Conservation (phyloP, 352 stramenopile genomes). For the Globisporangium polare region DNA sequence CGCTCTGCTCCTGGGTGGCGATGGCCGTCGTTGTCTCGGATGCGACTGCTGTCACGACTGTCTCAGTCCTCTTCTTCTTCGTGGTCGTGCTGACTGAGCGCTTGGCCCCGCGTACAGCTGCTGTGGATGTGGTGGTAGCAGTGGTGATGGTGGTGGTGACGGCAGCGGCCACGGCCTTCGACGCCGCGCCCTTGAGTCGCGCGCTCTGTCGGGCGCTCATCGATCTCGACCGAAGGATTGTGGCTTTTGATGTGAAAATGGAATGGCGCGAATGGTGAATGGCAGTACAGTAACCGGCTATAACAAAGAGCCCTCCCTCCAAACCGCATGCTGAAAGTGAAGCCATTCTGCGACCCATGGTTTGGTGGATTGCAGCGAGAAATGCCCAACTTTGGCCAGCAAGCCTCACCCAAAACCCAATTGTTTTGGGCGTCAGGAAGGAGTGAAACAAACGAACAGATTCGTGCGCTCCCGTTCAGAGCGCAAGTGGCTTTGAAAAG, state of each 20-base stretch:
- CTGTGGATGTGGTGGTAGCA: background rate
- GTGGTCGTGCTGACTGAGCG: conserved; percentile 11
- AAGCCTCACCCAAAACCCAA: too few species aligned
- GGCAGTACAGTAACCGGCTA: too few species aligned
- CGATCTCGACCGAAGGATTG: background rate
- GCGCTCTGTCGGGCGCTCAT: conserved; percentile 29
- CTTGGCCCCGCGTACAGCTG: background rate
- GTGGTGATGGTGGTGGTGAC: background rate
- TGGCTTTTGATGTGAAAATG: background rate
- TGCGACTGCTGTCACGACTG: background rate
- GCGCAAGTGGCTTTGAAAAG: too few species aligned
- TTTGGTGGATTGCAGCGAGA: too few species aligned
- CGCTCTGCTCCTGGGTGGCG: background rate
- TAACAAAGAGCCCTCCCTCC: too few species aligned
- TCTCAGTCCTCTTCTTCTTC: conserved; percentile 1
- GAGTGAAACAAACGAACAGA: too few species aligned
- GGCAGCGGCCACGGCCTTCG: conserved; percentile 13
- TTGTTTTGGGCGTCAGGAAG: too few species aligned
- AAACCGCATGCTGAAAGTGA: too few species aligned
- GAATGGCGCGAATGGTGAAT: background rate
- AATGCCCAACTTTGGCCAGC: too few species aligned
- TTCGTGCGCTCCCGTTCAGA: too few species aligned
- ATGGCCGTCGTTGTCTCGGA: background rate
- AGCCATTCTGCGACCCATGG: too few species aligned
- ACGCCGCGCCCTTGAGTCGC: conserved; percentile 28